A percentile compares a stretch with the other conserved stretches of the same genome.
phyloP scores from a whole-genome alignment of 163 green algal species.

The Chloromonas sp. region DNA sequence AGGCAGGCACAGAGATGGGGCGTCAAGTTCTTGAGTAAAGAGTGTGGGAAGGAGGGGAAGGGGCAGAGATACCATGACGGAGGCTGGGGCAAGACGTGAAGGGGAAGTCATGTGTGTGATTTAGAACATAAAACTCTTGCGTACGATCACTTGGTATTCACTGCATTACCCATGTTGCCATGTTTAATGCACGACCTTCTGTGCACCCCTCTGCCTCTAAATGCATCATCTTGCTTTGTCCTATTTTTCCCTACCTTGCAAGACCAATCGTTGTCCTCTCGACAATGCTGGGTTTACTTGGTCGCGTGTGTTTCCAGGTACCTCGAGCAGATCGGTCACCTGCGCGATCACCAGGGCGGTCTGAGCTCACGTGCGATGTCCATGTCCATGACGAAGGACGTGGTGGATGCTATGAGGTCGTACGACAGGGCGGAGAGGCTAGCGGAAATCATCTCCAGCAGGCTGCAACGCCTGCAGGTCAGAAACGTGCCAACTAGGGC shows the following conservation, averaged over 20 bases:
- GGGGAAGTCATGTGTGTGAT: too few relatives aligned
- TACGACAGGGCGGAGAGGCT: not conserved
- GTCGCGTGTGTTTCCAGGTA: not conserved
- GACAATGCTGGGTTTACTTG: not conserved
- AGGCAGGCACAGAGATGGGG: too few relatives aligned
- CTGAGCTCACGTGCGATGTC: not conserved
- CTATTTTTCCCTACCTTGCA: not conserved
- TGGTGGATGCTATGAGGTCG: not conserved
- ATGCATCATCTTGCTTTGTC: not conserved
- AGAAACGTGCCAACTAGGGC: not conserved
- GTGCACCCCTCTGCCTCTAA: too few relatives aligned
- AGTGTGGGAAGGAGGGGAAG: too few relatives aligned
- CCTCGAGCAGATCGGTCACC: not conserved
- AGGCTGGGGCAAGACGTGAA: too few relatives aligned
- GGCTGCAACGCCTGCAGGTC: not conserved
- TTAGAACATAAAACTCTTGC: too few relatives aligned
- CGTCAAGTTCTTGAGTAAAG: too few relatives aligned
- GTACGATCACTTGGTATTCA: too few relatives aligned
- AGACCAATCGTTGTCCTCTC: not conserved
- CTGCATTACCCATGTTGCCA: too few relatives aligned
- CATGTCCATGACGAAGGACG: not conserved
- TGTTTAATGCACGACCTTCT: too few relatives aligned
- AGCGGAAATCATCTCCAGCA: not conserved
- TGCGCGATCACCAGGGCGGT: not conserved
- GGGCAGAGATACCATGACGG: too few relatives aligned